Conservation (phyloP, 2,329 filamentous ascomycete genomes). For the Colletotrichum navitas region DNA sequence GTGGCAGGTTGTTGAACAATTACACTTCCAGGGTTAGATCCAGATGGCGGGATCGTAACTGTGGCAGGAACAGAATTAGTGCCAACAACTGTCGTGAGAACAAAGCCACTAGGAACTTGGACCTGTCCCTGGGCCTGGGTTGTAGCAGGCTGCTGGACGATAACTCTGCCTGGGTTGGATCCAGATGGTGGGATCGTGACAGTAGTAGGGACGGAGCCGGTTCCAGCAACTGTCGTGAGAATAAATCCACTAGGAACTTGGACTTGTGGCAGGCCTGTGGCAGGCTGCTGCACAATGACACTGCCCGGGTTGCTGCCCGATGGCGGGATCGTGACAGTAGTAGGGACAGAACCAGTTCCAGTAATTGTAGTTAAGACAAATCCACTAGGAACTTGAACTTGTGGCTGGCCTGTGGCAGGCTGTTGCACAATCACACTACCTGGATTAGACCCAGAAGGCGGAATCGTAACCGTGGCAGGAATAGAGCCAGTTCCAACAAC, state of each 20-base stretch:
- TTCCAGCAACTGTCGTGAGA: background rate
- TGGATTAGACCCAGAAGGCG: conserved; percentile 5
- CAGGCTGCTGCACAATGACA: background rate
- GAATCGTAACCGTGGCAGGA: background rate
- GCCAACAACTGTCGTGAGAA: background rate
- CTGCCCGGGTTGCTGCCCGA: background rate
- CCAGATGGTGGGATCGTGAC: background rate
- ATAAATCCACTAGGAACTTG: background rate
- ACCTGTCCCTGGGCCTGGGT: background rate
- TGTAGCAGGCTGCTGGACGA: background rate
- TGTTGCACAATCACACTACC: conserved; percentile 1
- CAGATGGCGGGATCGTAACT: conserved; percentile 4
- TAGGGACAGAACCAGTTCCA: background rate
- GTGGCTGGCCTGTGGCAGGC: background rate
- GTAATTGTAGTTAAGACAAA: background rate
- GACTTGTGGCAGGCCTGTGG: background rate
- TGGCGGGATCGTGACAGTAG: background rate
- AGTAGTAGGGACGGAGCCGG: background rate
- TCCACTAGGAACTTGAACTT: background rate
- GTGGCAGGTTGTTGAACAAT: background rate
- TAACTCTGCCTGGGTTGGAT: background rate
- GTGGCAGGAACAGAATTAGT: background rate
- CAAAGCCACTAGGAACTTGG: background rate
- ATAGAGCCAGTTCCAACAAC: background rate
- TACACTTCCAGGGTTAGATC: background rate